Percentiles rank a stretch among this genome's conserved stretches.
These are phyloP conservation scores for Trichoderma guizhouense DNA, from an alignment of 2,329 filamentous ascomycete species.

Conservation along the genomic window DNA sequence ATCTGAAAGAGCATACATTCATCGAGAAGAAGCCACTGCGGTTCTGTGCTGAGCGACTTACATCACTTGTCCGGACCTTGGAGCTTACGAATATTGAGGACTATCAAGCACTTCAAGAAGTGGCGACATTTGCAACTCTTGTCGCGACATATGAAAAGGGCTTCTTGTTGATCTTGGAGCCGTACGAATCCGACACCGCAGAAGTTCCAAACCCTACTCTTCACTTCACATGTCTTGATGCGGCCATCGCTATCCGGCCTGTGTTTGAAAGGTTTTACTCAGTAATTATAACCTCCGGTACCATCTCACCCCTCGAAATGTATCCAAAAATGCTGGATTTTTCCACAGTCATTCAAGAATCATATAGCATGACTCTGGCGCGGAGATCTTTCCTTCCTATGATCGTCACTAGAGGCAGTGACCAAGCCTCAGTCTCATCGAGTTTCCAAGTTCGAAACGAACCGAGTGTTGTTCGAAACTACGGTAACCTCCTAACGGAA, in stretches of 20 bases:
- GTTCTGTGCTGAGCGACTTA: slow-evolving; percentile 92
- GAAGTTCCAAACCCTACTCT: slow-evolving; percentile 96
- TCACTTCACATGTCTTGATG: slow-evolving; percentile 94
- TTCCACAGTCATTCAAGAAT: slow-evolving; percentile 88
- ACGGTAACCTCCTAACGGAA: slow-evolving; percentile 87
- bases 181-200: slow-evolving; percentile 91
- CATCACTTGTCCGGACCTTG: slow-evolving; percentile 88
- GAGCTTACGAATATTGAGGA: slow-evolving; percentile 98
- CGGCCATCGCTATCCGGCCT: slow-evolving; percentile 95
- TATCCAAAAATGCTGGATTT: slow-evolving; percentile 99
- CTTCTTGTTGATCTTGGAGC: slow-evolving; percentile 93
- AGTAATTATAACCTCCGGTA: slow-evolving; percentile 97
- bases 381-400: slow-evolving; percentile 94
- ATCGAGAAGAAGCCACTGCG: slow-evolving; percentile 93
- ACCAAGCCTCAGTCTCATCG: slow-evolving; percentile 89
- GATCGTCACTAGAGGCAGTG: slow-evolving; percentile 93
- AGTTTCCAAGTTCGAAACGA: slow-evolving; percentile 95
- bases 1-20: slow-evolving; percentile 93
- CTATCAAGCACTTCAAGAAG: slow-evolving; percentile 93
- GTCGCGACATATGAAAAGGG: slow-evolving; percentile 96
- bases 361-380: slow-evolving; percentile 94
- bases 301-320: slow-evolving; percentile 95
- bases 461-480: slow-evolving; percentile 94
- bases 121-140: slow-evolving; percentile 93
- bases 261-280: slow-evolving; percentile 97